Evolutionary conservation across 1,139 yeast genomes (phyloP).

Genomic region (Lodderomyces orthopsilosis): DNA sequence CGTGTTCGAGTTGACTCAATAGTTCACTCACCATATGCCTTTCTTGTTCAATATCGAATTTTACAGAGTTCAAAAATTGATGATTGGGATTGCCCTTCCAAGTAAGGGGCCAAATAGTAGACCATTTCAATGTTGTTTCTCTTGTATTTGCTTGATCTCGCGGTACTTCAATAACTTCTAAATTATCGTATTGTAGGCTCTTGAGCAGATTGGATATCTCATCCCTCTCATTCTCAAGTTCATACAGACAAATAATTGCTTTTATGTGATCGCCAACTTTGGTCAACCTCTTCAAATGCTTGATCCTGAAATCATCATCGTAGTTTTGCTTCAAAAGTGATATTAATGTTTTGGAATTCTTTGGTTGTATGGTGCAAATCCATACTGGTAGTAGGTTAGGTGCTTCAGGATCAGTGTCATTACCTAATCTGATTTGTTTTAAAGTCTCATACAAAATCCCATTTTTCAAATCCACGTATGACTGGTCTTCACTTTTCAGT

Average conservation of each 20-base stretch:
- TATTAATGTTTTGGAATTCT: slow-evolving; percentile 27
- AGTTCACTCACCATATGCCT: slow-evolving; percentile 32
- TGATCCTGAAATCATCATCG: slow-evolving; percentile 25
- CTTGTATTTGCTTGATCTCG: slow-evolving; percentile 49
- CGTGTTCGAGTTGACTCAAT: slow-evolving; percentile 13
- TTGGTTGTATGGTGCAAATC: slow-evolving; percentile 44
- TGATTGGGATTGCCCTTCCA: slow-evolving; percentile 94
- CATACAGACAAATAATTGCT: slow-evolving; percentile 30
- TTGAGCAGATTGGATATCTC: slow-evolving; percentile 12
- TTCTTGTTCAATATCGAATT: slow-evolving; percentile 47
- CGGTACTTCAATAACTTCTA: slow-evolving; percentile 29
- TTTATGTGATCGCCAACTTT: slow-evolving; percentile 19
- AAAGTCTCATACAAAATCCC: slow-evolving; percentile 48
- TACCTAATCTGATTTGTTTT: slow-evolving; percentile 40
- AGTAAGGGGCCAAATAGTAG: slow-evolving; percentile 78
- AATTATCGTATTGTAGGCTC: slow-evolving; percentile 11
- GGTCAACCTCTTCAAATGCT: slow-evolving; percentile 35
- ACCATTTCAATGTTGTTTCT: slow-evolving; percentile 64
- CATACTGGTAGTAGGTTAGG: slow-evolving; percentile 51
- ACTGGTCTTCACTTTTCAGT: neutral
- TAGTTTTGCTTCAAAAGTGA: slow-evolving; percentile 26
- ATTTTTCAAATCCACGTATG: slow-evolving; percentile 42
- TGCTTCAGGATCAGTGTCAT: slow-evolving; percentile 15
- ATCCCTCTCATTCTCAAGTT: slow-evolving; percentile 15
- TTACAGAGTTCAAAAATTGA: slow-evolving; percentile 58